Evolutionary conservation across 1,139 yeast genomes (phyloP).

Genomic region (Yamadazyma blattariae): DNA sequence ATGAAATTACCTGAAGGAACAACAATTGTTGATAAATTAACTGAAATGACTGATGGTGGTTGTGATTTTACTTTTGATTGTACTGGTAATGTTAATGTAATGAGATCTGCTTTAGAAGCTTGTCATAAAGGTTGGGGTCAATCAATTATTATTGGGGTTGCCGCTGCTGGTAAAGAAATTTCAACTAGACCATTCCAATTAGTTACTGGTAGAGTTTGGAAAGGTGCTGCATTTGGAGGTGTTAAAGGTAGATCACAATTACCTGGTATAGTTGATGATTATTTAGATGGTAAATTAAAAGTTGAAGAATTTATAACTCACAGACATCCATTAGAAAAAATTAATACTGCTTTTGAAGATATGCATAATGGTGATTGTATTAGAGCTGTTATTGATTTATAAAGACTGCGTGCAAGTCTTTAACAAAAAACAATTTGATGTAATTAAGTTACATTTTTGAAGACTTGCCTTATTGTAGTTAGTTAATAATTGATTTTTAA

Average conservation of each 20-base stretch:
- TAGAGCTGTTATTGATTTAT: slow-evolving; percentile 76
- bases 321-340: slow-evolving; percentile 71
- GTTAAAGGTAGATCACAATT: slow-evolving; percentile 96
- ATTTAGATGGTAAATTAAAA: slow-evolving; percentile 76
- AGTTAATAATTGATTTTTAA: background rate
- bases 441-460: background rate
- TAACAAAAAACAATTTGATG: too few relatives aligned
- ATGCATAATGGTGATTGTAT: slow-evolving; percentile 93
- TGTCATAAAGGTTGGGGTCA: slow-evolving; percentile 99
- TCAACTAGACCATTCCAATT: slow-evolving; percentile 97
- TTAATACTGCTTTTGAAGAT: slow-evolving; percentile 89
- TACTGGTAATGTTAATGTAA: slow-evolving; percentile 92
- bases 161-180: slow-evolving; percentile 97
- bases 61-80: slow-evolving; percentile 95
- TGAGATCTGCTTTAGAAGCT: slow-evolving; percentile 95
- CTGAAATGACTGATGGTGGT: slow-evolving; percentile 95
- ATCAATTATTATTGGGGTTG: slow-evolving; percentile 93
- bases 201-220: slow-evolving; percentile 98
- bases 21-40: slow-evolving; percentile 76
- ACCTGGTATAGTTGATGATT: slow-evolving; percentile 86
- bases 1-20: slow-evolving; percentile 66
- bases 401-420: slow-evolving; percentile 11
- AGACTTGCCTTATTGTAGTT: background rate
- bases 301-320: slow-evolving; percentile 96
- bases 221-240: slow-evolving; percentile 98